Evolutionary conservation across 2,329 filamentous ascomycete species (phyloP), one percentile per base, ranked within the genome.

Genomic region (Fusarium sp.): DNA sequence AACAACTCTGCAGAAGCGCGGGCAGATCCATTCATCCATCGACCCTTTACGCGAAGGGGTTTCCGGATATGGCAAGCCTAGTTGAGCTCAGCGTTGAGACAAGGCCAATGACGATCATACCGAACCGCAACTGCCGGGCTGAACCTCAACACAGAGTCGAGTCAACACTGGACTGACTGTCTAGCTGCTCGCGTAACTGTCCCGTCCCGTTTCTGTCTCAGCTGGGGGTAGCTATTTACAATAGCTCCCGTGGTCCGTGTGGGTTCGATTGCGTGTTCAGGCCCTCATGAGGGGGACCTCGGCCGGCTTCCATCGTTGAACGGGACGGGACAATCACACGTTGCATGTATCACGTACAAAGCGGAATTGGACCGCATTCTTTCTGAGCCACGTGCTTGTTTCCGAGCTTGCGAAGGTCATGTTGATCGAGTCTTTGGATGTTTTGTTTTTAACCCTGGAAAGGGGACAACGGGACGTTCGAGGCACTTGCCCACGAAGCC

Each of bases 121-220:
- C 55, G 27, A 57, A 44, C 44, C 44, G 29, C 36, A 68, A 64
- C 36, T 61, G 64, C 60, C 61, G 42, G 42, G 2, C 42, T 27
- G 61, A 66, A 29, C 14, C 16, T 38, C 34, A 59, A 25, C 38
- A 34, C 8, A 36, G 7, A 23, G 33, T 38, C 27, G 7, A 23
- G 33, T 38, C 27, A n/a, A 42, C 18, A 18, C 23, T 58, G 2
- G 38, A 36, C 16, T 23, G 33, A 13, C 18, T 55, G 25, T 29
- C 18, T 57, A 23, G 49, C 11, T 38, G 40, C 42, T n/a, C 42
- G 42, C 29, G 40, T 38, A 36, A 44, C 20, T 33, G 31, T 33
- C 40, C 55, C 36, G 25, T n/a, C 50, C 38, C 31, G 56, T 38
- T 38, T 42, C 40, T 14, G 40, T 56, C 44, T 50, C 42, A 65